A percentile compares a stretch with the other conserved stretches of the same genome.
These are phyloP conservation scores for Bifiguratus adelaidae DNA, from an alignment of 192 early-diverging fungal genomes.

Conservation along the genomic window DNA sequence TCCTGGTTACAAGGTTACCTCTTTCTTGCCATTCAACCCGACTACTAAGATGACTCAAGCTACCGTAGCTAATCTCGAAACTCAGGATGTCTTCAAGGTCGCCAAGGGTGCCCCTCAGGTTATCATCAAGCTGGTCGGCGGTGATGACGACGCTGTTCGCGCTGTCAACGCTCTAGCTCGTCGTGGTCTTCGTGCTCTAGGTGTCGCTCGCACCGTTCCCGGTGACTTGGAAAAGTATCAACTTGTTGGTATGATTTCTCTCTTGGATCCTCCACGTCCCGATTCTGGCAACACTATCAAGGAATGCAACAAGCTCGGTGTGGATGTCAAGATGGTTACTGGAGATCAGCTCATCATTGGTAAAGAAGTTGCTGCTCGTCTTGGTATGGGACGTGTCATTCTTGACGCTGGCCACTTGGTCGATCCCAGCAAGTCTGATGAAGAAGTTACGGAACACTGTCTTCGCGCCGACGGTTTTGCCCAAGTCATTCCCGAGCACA, in stretches of 20 bases:
- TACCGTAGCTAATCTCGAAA: conserved; percentile 69
- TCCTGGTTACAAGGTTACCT: conserved; percentile 87
- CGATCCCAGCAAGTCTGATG: conserved; percentile 60
- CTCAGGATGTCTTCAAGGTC: conserved; percentile 61
- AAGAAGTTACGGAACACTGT: conserved; percentile 67
- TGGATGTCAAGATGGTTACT: conserved; percentile 87
- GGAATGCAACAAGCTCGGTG: conserved; percentile 69
- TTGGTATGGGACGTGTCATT: conserved; percentile 82
- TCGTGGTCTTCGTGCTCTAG: conserved; percentile 78
- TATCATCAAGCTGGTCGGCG: conserved; percentile 59
- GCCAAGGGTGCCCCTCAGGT: conserved; percentile 89
- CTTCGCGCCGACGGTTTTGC: conserved; percentile 86
- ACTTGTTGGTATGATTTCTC: conserved; percentile 76
- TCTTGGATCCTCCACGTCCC: conserved; percentile 75
- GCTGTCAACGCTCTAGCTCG: conserved; percentile 77
- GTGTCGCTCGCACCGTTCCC: conserved; percentile 71
- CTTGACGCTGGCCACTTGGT: conserved; percentile 75
- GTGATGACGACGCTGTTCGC: conserved; percentile 64
- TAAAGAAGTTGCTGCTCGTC: conserved; percentile 75
- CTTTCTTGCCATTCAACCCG: conserved; percentile 92
- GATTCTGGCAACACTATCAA: conserved; percentile 75
- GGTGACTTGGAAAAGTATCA: conserved; percentile 57
- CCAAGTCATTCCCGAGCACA: conserved; percentile 94
- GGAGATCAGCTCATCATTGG: conserved; percentile 85
- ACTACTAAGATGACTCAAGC: conserved; percentile 87